phyloP scores from a whole-genome alignment of 257 asterid genomes.

The Scutellaria minor region DNA sequence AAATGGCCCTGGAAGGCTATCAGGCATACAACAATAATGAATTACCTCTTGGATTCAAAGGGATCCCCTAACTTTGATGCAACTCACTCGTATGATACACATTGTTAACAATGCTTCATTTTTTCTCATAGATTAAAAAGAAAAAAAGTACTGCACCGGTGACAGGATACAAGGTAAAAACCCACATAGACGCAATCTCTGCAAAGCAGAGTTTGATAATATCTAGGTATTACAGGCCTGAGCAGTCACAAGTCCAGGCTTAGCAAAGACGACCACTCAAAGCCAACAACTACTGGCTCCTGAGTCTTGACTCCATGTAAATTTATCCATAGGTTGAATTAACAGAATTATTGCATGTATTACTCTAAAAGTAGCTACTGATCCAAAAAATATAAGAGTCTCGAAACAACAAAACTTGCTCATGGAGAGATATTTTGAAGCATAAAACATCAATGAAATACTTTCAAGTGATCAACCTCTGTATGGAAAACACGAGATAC shows the following conservation, averaged over 20 bases:
- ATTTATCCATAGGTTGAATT: background rate
- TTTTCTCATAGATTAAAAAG: slow-evolving; percentile 8
- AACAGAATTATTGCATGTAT: background rate
- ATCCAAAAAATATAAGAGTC: slow-evolving; percentile 5
- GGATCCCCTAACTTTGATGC: background rate
- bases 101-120: background rate
- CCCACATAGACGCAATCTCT: background rate
- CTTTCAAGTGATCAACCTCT: slow-evolving; percentile 22
- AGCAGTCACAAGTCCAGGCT: slow-evolving; percentile 9
- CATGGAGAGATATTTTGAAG: slow-evolving; percentile 12
- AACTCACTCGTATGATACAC: background rate
- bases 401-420: slow-evolving; percentile 12
- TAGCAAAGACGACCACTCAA: background rate
- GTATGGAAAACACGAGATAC: slow-evolving; percentile 3
- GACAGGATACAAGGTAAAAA: background rate
- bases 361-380: background rate
- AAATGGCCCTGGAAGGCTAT: slow-evolving; percentile 18
- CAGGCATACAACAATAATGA: background rate
- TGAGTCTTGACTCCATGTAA: background rate
- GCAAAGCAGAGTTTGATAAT: background rate
- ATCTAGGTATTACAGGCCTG: slow-evolving; percentile 7
- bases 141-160: background rate
- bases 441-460: background rate
- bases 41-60: slow-evolving; percentile 9
- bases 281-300: slow-evolving; percentile 9